Conservation (phyloP, 1,284 basidiomycete species). For the Schizophyllum commune region DNA sequence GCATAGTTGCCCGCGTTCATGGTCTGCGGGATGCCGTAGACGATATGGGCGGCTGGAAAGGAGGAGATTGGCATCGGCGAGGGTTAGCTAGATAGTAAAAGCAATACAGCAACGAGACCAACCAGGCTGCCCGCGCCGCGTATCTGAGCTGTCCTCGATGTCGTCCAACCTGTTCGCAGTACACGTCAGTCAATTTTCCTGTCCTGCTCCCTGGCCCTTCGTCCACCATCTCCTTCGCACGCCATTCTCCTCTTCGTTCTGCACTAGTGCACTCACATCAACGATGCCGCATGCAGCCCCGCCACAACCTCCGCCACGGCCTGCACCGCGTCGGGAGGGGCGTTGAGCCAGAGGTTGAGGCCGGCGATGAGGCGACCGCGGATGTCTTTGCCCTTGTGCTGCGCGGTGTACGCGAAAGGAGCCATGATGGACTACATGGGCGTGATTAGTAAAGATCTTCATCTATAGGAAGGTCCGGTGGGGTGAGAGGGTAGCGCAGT, state of each 20-base stretch:
- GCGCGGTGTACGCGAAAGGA: slow-evolving; percentile 81
- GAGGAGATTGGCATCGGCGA: not conserved
- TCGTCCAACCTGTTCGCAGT: slow-evolving; percentile 73
- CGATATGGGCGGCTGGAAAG: slow-evolving; percentile 74
- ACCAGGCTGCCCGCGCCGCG: slow-evolving; percentile 82
- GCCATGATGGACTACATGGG: slow-evolving; percentile 64
- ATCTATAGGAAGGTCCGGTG: too few relatives aligned
- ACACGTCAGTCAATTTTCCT: not conserved
- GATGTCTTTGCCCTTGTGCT: slow-evolving; percentile 92
- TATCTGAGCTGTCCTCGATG: slow-evolving; percentile 90
- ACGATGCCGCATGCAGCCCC: slow-evolving; percentile 90
- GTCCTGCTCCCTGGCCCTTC: too few relatives aligned
- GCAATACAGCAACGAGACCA: too few relatives aligned
- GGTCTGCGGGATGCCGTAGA: slow-evolving; percentile 61
- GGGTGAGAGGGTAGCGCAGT: too few relatives aligned
- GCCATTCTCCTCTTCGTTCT: too few relatives aligned
- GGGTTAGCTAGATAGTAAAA: too few relatives aligned
- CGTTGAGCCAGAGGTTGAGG: slow-evolving; percentile 88
- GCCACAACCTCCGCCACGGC: slow-evolving; percentile 77
- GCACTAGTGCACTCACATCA: too few relatives aligned
- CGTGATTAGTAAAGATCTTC: too few relatives aligned
- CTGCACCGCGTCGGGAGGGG: slow-evolving; percentile 64
- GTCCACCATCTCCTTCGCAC: too few relatives aligned
- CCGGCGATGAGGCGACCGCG: slow-evolving; percentile 84
- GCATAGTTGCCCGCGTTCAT: slow-evolving; percentile 98